Base-by-base conservation (phyloP, 768 basidiomycete species). In the Mycena filopes region DNA sequence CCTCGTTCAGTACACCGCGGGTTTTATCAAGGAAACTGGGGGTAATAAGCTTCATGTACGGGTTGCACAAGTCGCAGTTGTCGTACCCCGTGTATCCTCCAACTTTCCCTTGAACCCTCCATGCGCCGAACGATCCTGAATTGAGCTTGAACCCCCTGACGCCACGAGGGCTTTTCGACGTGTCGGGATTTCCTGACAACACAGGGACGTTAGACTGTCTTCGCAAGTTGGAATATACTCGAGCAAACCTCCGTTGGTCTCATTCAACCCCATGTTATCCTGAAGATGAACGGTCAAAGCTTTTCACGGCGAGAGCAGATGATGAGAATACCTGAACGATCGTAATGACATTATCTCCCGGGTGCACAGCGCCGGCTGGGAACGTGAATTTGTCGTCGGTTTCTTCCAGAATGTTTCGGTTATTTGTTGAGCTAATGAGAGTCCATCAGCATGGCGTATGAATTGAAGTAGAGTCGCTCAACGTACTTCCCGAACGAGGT, bases 221-320 rank as follows among this genome's bases (percentile, higher is more conserved):
- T 25, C 4, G 29, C 28, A 38, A 55, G 20, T 8, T 18, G n/a
- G 42, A 43, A 28, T n/a, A 41, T 38, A 29, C 9, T n/a, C 13
- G 20, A 33, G 69, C 81, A 65, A 58, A 87, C 87, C 67, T 68
- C 80, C 81, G 23, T 76, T 51, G 16, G 86, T 84, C 74, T 93
- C 87, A 60, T 93, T 86, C 66, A 92, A 75, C 0, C 93, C 93
- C 89, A 91, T 92, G 70, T 92, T 91, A 65, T 94, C 93, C 89
- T 91, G 49, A 12, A 46, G 48, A 11, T 8, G 61, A 41, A 33
- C n/a, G 51, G 31, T 40, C 33, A 63, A 47, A 28, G 18, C 26
- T 28, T 46, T 11, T 49, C 11, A 33, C n/a, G 33, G 9, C 29
- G 8, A 10, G 21, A 15, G n/a, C 28, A 13, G 40, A 28, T 36